Conservation (phyloP, 2,329 filamentous ascomycete genomes). For the Colletotrichum destructivum region DNA sequence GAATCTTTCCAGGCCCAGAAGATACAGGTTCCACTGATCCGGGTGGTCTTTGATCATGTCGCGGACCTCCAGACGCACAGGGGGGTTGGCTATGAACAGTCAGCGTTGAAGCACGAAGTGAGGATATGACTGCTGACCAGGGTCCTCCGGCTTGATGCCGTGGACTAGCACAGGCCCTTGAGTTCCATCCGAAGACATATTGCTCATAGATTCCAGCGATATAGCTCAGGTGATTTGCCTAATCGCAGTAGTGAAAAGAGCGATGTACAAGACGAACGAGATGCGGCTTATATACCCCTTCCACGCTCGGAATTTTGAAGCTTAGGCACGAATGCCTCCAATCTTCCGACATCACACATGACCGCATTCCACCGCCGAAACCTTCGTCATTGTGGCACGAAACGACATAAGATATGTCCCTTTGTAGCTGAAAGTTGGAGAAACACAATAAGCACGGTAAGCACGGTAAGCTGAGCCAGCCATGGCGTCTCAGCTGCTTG, state of each 20-base stretch:
- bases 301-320: no score
- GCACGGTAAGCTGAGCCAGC: slow-evolving; percentile 2
- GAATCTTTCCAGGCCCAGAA: slow-evolving; percentile 37
- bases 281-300: background rate
- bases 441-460: slow-evolving; percentile 4
- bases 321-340: background rate
- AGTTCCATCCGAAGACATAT: slow-evolving; percentile 36
- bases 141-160: slow-evolving; percentile 31
- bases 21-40: slow-evolving; percentile 39
- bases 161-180: slow-evolving; percentile 23
- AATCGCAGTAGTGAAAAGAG: background rate
- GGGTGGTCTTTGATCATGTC: slow-evolving; percentile 37
- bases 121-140: background rate
- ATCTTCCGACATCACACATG: background rate
- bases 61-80: slow-evolving; percentile 35
- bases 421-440: background rate
- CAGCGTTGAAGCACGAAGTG: background rate
- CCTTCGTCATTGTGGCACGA: background rate
- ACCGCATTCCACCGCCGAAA: background rate
- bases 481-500: slow-evolving; percentile 7
- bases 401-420: slow-evolving; percentile 8
- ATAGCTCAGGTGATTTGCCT: background rate
- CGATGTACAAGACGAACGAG: no score
- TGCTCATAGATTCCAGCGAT: background rate
- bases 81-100: slow-evolving; percentile 14